Conservation (phyloP, 345 rosid species). For the Rhodamnia rubescens region DNA sequence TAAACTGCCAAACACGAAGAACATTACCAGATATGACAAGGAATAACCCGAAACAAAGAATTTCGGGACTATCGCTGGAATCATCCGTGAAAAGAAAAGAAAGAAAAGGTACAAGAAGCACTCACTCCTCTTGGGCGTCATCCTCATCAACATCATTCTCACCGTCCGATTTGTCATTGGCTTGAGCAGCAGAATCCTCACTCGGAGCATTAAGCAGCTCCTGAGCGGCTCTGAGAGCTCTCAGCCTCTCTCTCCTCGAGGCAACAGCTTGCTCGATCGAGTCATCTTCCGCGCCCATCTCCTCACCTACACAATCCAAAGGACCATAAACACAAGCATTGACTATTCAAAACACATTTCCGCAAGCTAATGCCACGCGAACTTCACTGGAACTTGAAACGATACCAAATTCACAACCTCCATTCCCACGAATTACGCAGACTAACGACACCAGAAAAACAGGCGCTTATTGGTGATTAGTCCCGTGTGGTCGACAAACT, state of each 20-base stretch:
- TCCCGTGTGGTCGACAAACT: not conserved
- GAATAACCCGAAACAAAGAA: not conserved
- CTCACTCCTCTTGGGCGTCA: constrained; percentile 7
- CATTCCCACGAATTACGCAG: not conserved
- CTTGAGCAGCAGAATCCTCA: constrained; percentile 22
- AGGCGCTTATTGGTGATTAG: not conserved
- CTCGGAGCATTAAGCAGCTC: constrained; percentile 43
- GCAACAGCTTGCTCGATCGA: constrained; percentile 64
- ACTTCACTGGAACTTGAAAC: not conserved
- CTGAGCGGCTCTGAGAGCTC: constrained; percentile 68
- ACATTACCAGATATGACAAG: not conserved
- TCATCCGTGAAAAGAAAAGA: not conserved
- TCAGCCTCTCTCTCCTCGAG: constrained; percentile 66
- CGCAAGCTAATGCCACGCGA: not conserved
- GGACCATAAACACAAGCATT: not conserved
- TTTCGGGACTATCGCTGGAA: not conserved
- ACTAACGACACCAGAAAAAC: not conserved
- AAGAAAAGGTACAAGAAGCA: not conserved
- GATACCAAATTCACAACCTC: not conserved
- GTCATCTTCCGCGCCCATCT: constrained; percentile 53
- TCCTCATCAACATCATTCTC: constrained; percentile 5
- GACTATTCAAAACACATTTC: not conserved
- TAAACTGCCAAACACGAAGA: not conserved
- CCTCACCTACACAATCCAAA: not conserved
- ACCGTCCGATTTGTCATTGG: constrained; percentile 17